A percentile compares a stretch with the other conserved stretches of the same genome.
Conservation (phyloP, 2,329 filamentous ascomycete species). For the Dothiorella sarmentorum region DNA sequence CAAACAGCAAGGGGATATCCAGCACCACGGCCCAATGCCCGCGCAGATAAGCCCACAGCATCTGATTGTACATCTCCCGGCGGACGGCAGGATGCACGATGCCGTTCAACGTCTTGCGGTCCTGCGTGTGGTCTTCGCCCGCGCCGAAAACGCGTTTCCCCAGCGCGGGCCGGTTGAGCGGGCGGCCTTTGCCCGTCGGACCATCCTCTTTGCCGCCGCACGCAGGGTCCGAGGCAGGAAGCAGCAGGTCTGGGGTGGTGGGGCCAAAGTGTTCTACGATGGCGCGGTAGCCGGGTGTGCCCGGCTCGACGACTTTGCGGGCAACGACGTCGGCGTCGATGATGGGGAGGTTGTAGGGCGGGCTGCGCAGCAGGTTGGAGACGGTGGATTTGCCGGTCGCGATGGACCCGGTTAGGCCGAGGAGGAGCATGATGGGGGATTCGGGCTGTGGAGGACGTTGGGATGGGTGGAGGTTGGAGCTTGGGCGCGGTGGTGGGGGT, state of each 20-base stretch:
- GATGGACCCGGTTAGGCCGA: conserved; percentile 94
- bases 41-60: conserved; percentile 68
- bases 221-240: conserved; percentile 50
- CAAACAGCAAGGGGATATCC: conserved; percentile 89
- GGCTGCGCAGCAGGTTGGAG: conserved; percentile 71
- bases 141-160: conserved; percentile 84
- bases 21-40: conserved; percentile 88
- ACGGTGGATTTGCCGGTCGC: conserved; percentile 98
- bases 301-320: conserved; percentile 90
- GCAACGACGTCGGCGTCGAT: conserved; percentile 93
- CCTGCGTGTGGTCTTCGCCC: conserved; percentile 63
- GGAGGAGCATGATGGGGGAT: conserved; percentile 70
- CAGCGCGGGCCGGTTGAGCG: conserved; percentile 81
- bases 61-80: conserved; percentile 71
- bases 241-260: conserved; percentile 80
- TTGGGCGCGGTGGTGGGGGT: conserved; percentile 12
- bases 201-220: conserved; percentile 52
- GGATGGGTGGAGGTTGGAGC: conserved; percentile 12
- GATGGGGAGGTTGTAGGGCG: conserved; percentile 82
- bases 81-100: conserved; percentile 93
- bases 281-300: conserved; percentile 75
- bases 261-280: conserved; percentile 80
- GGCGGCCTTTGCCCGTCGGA: conserved; percentile 60
- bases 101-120: conserved; percentile 74
- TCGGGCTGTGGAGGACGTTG: neutral